phyloP scores from a whole-genome alignment of 768 basidiomycete genomes.

The Paxillus rubicundulus region DNA sequence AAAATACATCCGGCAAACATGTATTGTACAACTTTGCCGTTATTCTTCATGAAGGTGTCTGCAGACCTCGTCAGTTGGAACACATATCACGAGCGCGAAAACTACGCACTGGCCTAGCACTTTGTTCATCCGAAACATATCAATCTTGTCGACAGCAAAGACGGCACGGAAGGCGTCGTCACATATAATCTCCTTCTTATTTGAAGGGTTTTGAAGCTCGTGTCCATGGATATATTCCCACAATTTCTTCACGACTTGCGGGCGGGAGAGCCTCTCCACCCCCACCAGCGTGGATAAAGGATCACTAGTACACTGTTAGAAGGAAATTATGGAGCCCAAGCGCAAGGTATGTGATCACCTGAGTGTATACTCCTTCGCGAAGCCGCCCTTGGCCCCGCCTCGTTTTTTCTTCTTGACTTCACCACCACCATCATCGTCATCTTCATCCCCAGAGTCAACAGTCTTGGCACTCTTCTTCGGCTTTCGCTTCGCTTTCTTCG shows the following conservation, averaged over 20 bases:
- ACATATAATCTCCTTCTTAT: slow-evolving; percentile 84
- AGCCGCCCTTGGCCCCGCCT: slow-evolving; percentile 63
- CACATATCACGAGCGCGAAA: background rate
- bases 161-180: slow-evolving; percentile 70
- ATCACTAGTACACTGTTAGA: slow-evolving; percentile 44
- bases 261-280: slow-evolving; percentile 70
- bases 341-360: slow-evolving; percentile 46
- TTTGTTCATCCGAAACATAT: slow-evolving; percentile 97
- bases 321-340: slow-evolving; percentile 4
- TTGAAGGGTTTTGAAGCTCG: slow-evolving; percentile 78
- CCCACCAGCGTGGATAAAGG: slow-evolving; percentile 71
- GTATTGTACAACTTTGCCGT: background rate
- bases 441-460: slow-evolving; percentile 50
- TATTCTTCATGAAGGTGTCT: slow-evolving; percentile 34
- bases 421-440: slow-evolving; percentile 43
- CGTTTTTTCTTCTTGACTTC: slow-evolving; percentile 50
- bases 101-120: slow-evolving; percentile 66
- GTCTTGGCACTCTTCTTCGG: slow-evolving; percentile 55
- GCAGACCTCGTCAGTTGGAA: background rate
- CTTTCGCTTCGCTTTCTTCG: slow-evolving; percentile 43
- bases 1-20: slow-evolving; percentile 4
- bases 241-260: slow-evolving; percentile 86
- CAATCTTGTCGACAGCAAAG: slow-evolving; percentile 77
- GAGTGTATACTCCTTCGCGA: slow-evolving; percentile 71
- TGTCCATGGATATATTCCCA: slow-evolving; percentile 88